Conservation (phyloP, 2,329 filamentous ascomycete species). For the Colletotrichum gloeosporioides region DNA sequence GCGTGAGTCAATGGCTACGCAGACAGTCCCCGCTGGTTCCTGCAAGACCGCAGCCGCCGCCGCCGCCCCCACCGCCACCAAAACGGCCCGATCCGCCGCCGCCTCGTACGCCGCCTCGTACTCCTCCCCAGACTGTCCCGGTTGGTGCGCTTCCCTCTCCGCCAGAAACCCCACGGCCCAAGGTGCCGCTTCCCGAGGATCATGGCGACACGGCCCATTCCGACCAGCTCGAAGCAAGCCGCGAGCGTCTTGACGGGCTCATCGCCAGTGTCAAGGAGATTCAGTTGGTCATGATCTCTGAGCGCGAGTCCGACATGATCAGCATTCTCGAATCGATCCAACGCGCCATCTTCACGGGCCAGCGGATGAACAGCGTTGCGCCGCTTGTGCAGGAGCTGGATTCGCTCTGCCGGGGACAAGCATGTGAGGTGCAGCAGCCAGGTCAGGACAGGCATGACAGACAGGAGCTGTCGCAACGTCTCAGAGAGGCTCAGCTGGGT, state of each 20-base stretch:
- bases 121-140: not conserved
- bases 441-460: not conserved
- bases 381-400: not conserved
- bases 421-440: not conserved
- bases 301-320: not conserved
- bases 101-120: not conserved
- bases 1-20: not conserved
- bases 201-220: not conserved
- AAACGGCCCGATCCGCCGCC: not conserved
- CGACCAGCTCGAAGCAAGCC: not conserved
- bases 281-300: not conserved
- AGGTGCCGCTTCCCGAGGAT: not conserved
- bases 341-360: not conserved
- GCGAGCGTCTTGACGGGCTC: not conserved
- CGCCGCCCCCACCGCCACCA: not conserved
- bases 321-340: not conserved
- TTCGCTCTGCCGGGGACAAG: not conserved
- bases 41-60: not conserved
- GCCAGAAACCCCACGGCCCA: not conserved
- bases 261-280: not conserved
- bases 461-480: not conserved
- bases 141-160: not conserved
- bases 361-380: not conserved
- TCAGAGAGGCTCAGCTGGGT: not conserved
- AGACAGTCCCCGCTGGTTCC: not conserved